Base-by-base conservation (phyloP, 2,329 filamentous ascomycete species). In the Aureobasidium melanogenum region DNA sequence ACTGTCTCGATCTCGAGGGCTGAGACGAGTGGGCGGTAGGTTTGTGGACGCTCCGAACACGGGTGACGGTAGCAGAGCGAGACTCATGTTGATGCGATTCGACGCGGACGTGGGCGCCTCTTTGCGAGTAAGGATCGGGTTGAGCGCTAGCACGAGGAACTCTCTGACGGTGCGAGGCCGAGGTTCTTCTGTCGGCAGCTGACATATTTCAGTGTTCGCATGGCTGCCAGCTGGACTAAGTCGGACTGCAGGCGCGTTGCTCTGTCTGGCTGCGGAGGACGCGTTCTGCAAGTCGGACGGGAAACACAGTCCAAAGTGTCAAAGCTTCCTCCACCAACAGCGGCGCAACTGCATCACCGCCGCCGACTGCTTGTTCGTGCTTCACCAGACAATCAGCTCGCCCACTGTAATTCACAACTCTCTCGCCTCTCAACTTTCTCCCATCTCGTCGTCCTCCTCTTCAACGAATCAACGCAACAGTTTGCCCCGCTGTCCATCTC, bases 31-130 rank as follows among this genome's bases (percentile, higher is more conserved):
- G 73, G 14, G 64, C 64, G 7, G 71, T 60, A 28, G 69, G 69
- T 65, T 75, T 75, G 63, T 73, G 61, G 30, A 74, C 72, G 63
- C 71, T 74, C 47, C 72, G 66, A 38, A 72, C 72, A 48, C 72
- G 66, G 52, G 70, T 66, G 9, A 69, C 66, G 48, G 73, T 70
- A 6, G 70, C 65, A 56, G 74, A 73, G 44, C 71, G 65, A 59
- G 72, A 69, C 54, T 75, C 70, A 28, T 68, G 67, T 73, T 5
- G 67, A 70, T 57, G 72, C 67, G 51, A 71, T 66, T 65, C 75
- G 72, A 10, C 72, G 44, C 71, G 67, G 30, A 60, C 62, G 43
- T 73, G 69, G 51, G 71, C 63, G 50, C 1, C 26, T 28, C 54
- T 34, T 22, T 60, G 48, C 24, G 46, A 43, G 52, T 43, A 51